Evolutionary conservation across 495 filamentous ascomycete genomes (phyloP).

Genomic region (Penicillium maclennaniae): DNA sequence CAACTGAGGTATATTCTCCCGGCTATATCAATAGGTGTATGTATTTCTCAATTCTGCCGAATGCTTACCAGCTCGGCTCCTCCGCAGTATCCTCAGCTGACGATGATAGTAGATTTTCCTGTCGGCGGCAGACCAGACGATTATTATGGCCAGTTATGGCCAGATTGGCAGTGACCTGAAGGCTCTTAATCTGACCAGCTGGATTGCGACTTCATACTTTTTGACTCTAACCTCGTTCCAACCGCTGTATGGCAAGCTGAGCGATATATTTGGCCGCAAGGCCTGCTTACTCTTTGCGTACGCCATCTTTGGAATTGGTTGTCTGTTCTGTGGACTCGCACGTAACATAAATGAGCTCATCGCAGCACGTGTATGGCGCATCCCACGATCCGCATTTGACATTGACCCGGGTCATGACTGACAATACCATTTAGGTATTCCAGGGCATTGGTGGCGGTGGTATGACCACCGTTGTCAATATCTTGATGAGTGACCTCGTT

Average conservation of each 20-base stretch:
- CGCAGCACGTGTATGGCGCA: conserved; percentile 50
- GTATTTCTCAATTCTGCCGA: conserved; percentile 3
- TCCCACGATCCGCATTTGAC: not conserved
- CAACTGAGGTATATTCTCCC: conserved; percentile 47
- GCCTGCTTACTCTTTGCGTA: conserved; percentile 69
- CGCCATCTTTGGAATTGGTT: conserved; percentile 68
- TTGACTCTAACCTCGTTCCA: conserved; percentile 77
- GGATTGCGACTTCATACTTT: conserved; percentile 79
- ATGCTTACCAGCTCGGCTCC: not conserved
- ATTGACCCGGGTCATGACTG: not conserved
- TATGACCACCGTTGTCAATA: conserved; percentile 77
- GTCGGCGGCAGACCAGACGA: conserved; percentile 73
- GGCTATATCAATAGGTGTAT: conserved; percentile 51
- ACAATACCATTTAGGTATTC: conserved; percentile 35
- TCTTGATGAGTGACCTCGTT: conserved; percentile 75
- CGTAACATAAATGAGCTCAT: conserved; percentile 68
- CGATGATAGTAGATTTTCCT: conserved; percentile 54
- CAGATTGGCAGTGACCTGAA: conserved; percentile 77
- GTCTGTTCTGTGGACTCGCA: conserved; percentile 67
- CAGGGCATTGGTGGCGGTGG: conserved; percentile 80
- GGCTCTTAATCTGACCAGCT: conserved; percentile 73
- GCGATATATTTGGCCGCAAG: conserved; percentile 84
- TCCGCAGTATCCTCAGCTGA: conserved; percentile 8
- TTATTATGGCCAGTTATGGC: conserved; percentile 75
- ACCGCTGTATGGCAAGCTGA: conserved; percentile 72